Percentiles rank a stretch among this genome's conserved stretches.
phyloP scores from a whole-genome alignment of 176 grass and related monocot genomes.

The Cymbopogon citratus region DNA sequence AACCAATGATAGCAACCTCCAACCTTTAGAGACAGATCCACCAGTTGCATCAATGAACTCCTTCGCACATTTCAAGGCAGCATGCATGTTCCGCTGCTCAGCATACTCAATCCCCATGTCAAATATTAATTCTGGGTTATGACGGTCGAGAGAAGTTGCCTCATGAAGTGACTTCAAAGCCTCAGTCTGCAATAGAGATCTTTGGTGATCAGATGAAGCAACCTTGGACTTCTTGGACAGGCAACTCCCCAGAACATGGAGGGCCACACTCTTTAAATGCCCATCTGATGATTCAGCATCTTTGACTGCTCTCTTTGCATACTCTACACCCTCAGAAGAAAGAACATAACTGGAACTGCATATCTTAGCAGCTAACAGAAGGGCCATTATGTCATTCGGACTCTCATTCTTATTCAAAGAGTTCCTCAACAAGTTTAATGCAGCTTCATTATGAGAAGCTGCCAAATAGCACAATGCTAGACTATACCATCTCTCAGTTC shows the following conservation, averaged over 20 bases:
- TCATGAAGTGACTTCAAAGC: conserved; percentile 74
- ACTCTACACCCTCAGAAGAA: conserved; percentile 78
- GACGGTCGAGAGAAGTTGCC: conserved; percentile 45
- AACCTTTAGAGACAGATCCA: conserved; percentile 84
- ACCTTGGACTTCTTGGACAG: conserved; percentile 67
- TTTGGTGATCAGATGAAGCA: conserved; percentile 79
- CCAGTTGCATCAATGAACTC: conserved; percentile 84
- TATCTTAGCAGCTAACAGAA: conserved; percentile 86
- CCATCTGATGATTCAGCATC: conserved; percentile 43
- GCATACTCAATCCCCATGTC: conserved; percentile 81
- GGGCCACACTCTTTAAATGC: conserved; percentile 68
- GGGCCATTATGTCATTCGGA: conserved; percentile 61
- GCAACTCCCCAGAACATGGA: conserved; percentile 70
- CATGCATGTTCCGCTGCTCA: conserved; percentile 74
- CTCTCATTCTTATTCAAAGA: conserved; percentile 76
- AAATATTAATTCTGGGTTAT: conserved; percentile 71
- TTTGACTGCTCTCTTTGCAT: conserved; percentile 66
- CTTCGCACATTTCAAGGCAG: conserved; percentile 82
- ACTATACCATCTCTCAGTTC: conserved; percentile 79
- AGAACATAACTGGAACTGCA: conserved; percentile 55
- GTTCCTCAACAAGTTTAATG: conserved; percentile 80
- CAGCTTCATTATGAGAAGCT: conserved; percentile 52
- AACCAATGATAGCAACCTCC: conserved; percentile 83
- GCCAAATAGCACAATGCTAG: conserved; percentile 78
- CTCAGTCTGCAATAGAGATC: conserved; percentile 73